phyloP scores from a whole-genome alignment of 441 rosid genomes.

The Brassica hybrid region DNA sequence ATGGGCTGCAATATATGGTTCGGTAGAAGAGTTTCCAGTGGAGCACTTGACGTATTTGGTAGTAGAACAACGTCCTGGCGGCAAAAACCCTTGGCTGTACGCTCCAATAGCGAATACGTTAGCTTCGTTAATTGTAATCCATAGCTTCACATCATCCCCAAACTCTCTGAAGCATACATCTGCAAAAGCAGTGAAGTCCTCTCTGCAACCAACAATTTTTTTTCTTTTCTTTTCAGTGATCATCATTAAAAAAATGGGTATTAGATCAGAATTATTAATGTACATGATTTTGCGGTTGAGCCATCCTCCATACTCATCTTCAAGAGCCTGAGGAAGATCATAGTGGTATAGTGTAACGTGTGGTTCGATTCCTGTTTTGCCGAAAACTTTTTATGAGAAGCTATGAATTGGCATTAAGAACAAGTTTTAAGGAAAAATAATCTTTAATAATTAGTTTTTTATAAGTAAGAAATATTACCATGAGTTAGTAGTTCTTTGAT shows the following conservation, averaged over 20 bases:
- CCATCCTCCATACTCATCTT: conserved; percentile 83
- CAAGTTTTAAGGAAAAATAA: no score
- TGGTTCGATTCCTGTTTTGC: conserved; percentile 62
- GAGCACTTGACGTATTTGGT: conserved; percentile 39
- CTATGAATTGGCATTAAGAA: no score
- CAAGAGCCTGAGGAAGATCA: conserved; percentile 74
- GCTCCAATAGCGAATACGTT: conserved; percentile 54
- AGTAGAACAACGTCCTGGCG: conserved; percentile 62
- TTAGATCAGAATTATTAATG: no score
- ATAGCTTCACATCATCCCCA: conserved; percentile 64
- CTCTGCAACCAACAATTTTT: conserved; percentile 20
- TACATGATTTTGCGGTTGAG: conserved; percentile 15
- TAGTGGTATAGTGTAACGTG: conserved; percentile 62
- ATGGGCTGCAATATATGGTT: conserved; percentile 73
- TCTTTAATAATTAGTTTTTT: no score
- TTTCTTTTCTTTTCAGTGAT: not conserved
- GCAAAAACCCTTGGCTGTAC: conserved; percentile 54
- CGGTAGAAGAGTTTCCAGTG: conserved; percentile 64
- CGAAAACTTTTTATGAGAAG: no score
- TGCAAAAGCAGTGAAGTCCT: conserved; percentile 53
- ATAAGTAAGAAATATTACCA: conserved; percentile 39
- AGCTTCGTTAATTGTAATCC: conserved; percentile 79
- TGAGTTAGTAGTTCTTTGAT: conserved; percentile 58
- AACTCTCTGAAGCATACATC: conserved; percentile 64
- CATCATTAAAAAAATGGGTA: no score